These are phyloP conservation scores for Mycena indigotica DNA, from an alignment of 768 basidiomycete species.

Conservation along the genomic window DNA sequence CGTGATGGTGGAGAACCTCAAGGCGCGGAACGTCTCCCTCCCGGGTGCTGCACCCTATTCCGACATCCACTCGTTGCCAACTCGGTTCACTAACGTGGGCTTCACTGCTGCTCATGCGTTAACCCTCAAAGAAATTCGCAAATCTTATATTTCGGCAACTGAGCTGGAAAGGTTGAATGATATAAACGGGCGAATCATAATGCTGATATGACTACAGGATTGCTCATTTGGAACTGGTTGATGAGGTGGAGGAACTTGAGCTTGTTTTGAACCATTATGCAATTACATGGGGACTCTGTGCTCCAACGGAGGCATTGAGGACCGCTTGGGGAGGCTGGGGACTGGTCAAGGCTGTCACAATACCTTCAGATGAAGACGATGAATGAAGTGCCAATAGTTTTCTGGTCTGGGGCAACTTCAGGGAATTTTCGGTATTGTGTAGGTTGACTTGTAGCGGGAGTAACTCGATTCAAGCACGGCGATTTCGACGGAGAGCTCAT, in stretches of 20 bases:
- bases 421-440: too few species aligned
- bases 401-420: too few species aligned
- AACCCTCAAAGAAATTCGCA: conserved; percentile 71
- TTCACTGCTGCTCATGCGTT: conserved; percentile 59
- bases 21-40: conserved; percentile 68
- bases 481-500: too few species aligned
- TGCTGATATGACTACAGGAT: not conserved
- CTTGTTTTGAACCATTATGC: conserved; percentile 89
- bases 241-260: conserved; percentile 93
- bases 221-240: conserved; percentile 72
- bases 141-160: conserved; percentile 42
- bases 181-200: not conserved
- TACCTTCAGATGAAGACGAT: not conserved
- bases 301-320: not conserved
- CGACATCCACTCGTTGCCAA: conserved; percentile 41
- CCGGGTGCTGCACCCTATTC: conserved; percentile 69
- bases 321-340: not conserved
- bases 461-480: too few species aligned
- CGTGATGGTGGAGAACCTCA: conserved; percentile 88
- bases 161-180: conserved; percentile 62
- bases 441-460: too few species aligned
- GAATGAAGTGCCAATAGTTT: too few species aligned
- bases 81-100: conserved; percentile 59
- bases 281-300: conserved; percentile 67
- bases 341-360: not conserved